Evolutionary conservation across 768 basidiomycete species (phyloP), one percentile per base, ranked within the genome.

Genomic region (Suillus clintonianus): DNA sequence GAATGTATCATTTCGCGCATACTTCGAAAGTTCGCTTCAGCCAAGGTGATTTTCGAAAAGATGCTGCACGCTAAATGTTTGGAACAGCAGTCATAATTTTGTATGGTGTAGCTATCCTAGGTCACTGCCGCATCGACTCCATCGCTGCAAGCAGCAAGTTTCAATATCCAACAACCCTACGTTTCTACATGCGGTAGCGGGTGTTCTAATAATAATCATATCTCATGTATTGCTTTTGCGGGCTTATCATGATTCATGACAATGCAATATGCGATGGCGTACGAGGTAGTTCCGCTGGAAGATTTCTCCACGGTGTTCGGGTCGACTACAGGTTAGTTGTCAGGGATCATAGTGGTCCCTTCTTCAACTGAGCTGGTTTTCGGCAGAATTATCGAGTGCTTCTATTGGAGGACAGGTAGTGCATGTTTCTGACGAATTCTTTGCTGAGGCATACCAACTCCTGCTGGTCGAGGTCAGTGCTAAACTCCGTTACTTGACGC

Each of bases 401-500:
- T 88, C 89, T 1, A 80, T 98, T 14, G 97, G 95, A 19, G 95
- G 89, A 3, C 76, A 82, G 63, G 80, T 98, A 68, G 72, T 89
- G 42, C 81, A 85, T 4, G 88, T 92, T 51, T 97, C 95, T 2
- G 97, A 99, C 76, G 95, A 99, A 67, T 99, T 99, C 82, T 99
- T 99, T 71, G 95, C 94, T 17, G 86, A 89, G 68, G 95, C 92
- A 0, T 83, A 78, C 65, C 88, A 97, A 78, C 81, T 99, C 22
- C 82, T 99, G 59, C 83, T 91, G 54, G 89, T 92, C 51, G 88
- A 90, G 78, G 96, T 94, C 65, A 69, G 85, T 42, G 13, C 55
- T 41, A 34, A 17, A 36, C 53, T 43, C 61, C 30, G 47, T 50
- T 55, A 47, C 61, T 11, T 32, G n/a, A 14, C 15, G 15, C 39